A percentile compares a stretch with the other conserved stretches of the same genome.
These are phyloP conservation scores for Brettanomyces nanus DNA, from an alignment of 805 yeast species.

Conservation along the genomic window DNA sequence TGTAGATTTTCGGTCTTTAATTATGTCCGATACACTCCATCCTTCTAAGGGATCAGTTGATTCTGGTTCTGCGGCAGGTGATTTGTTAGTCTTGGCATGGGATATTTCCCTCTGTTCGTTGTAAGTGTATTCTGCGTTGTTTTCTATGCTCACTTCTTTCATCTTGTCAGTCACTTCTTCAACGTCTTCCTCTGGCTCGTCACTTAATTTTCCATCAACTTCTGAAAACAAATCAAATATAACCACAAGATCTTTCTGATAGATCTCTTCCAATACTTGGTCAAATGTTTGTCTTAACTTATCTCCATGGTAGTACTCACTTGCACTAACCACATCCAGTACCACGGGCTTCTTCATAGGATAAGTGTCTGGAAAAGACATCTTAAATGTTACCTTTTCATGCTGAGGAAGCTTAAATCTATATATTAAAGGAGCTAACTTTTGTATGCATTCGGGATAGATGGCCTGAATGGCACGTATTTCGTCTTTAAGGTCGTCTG, in stretches of 20 bases:
- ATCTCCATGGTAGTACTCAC: slow-evolving; percentile 31
- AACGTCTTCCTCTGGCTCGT: slow-evolving; percentile 21
- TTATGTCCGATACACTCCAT: slow-evolving; percentile 74
- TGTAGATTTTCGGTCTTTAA: slow-evolving; percentile 76
- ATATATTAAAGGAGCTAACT: slow-evolving; percentile 31
- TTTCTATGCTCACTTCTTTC: background rate
- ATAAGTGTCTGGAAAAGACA: slow-evolving; percentile 65
- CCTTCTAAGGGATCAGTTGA: slow-evolving; percentile 45
- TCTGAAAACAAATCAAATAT: slow-evolving; percentile 72
- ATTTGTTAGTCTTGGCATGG: slow-evolving; percentile 7
- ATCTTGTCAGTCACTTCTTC: slow-evolving; percentile 7
- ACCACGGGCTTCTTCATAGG: slow-evolving; percentile 61
- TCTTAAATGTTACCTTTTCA: slow-evolving; percentile 48
- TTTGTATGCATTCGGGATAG: slow-evolving; percentile 54
- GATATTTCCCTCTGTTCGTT: slow-evolving; percentile 23
- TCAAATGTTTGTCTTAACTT: slow-evolving; percentile 40
- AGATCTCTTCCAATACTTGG: slow-evolving; percentile 47
- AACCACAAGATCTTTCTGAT: slow-evolving; percentile 57
- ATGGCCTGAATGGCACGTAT: slow-evolving; percentile 80
- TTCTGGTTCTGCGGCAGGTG: slow-evolving; percentile 3
- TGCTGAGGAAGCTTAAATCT: slow-evolving; percentile 55
- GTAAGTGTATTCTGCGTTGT: slow-evolving; percentile 14
- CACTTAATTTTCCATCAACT: slow-evolving; percentile 44
- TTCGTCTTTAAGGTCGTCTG: slow-evolving; percentile 60
- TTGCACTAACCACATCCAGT: slow-evolving; percentile 38